phyloP scores from a whole-genome alignment of 1,139 yeast genomes.

The Debaryomycetaceae sp. region DNA sequence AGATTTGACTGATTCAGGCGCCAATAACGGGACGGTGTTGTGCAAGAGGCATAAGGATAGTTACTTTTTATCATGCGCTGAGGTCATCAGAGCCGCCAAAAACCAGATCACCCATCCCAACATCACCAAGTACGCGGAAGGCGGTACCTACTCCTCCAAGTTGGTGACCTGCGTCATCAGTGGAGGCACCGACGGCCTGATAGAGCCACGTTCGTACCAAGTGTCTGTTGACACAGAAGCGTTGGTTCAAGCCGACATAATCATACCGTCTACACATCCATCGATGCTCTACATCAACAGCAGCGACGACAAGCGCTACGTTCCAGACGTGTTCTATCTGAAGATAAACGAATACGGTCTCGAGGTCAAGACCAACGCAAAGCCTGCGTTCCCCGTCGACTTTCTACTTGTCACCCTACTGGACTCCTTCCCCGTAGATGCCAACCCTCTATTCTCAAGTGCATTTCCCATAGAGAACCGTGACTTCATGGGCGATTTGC shows the following conservation, averaged over 20 bases:
- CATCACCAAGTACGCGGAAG: constrained; percentile 57
- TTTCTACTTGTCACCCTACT: constrained; percentile 83
- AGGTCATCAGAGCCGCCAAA: constrained; percentile 79
- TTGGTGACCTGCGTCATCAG: constrained; percentile 91
- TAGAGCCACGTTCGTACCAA: constrained; percentile 89
- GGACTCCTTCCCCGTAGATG: constrained; percentile 83
- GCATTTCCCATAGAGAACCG: constrained; percentile 77
- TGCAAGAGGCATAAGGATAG: constrained; percentile 93
- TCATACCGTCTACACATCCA: constrained; percentile 88
- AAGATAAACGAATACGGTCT: constrained; percentile 84
- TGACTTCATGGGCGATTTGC: constrained; percentile 68
- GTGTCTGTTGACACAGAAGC: constrained; percentile 88
- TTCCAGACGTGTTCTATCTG: constrained; percentile 89
- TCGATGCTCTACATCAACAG: constrained; percentile 79
- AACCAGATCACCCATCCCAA: constrained; percentile 71
- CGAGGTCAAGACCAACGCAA: constrained; percentile 84
- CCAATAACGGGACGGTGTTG: constrained; percentile 81
- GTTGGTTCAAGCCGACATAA: constrained; percentile 78
- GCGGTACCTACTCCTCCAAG: constrained; percentile 77
- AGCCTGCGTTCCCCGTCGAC: constrained; percentile 95
- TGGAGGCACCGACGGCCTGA: constrained; percentile 82
- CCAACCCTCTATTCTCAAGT: constrained; percentile 46
- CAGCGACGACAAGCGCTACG: constrained; percentile 69
- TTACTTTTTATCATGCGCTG: constrained; percentile 82
- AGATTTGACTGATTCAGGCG: constrained; percentile 84